phyloP scores from a whole-genome alignment of 129 eudicot genomes.

The Centella asiatica region DNA sequence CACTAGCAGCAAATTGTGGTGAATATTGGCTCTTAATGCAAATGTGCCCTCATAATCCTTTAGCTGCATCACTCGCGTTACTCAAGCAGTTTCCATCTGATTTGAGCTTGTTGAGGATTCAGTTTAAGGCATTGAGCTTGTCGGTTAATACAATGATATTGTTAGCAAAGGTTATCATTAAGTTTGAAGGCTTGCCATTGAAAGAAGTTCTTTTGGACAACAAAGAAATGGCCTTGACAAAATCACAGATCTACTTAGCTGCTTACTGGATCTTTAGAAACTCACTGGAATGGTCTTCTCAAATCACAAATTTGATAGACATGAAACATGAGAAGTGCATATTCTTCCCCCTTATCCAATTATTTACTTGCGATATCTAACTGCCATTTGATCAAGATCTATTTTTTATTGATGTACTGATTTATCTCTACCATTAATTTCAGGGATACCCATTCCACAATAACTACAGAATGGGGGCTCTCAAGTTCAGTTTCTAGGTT shows the following conservation, averaged over 20 bases:
- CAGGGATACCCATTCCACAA: constrained; percentile 45
- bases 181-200: constrained; percentile 27
- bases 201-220: constrained; percentile 22
- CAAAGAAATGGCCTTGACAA: constrained; percentile 11
- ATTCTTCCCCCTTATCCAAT: constrained; percentile 30
- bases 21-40: constrained; percentile 39
- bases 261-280: constrained; percentile 52
- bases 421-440: neutral
- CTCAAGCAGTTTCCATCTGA: constrained; percentile 22
- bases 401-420: neutral
- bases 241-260: constrained; percentile 30
- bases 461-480: constrained; percentile 54
- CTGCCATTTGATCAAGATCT: neutral
- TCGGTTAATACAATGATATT: constrained; percentile 26
- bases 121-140: constrained; percentile 26
- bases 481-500: constrained; percentile 41
- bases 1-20: constrained; percentile 32
- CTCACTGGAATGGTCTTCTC: constrained; percentile 28
- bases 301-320: constrained; percentile 26
- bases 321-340: constrained; percentile 49
- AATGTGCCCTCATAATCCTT: constrained; percentile 14
- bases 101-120: constrained; percentile 13
- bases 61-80: constrained; percentile 25
- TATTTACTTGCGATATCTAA: neutral
- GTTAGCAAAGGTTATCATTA: constrained; percentile 21